phyloP scores from a whole-genome alignment of 805 yeast genomes.

The Ogataea wickerhamii region DNA sequence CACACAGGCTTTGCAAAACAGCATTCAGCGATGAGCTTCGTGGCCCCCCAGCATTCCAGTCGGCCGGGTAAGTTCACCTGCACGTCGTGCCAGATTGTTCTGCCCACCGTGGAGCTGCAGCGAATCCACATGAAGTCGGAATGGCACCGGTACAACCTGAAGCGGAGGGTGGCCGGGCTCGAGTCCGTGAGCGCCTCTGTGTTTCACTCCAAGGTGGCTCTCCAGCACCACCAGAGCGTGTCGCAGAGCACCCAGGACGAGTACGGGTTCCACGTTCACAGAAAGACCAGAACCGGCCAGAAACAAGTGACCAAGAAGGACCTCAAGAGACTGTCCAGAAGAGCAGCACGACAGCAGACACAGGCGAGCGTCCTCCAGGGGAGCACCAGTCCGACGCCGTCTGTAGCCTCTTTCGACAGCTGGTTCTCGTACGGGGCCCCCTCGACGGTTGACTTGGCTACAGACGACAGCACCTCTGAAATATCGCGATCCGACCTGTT shows the following conservation, averaged over 20 bases:
- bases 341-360: constrained; percentile 31
- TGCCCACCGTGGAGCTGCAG: constrained; percentile 78
- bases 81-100: constrained; percentile 82
- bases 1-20: too few species aligned
- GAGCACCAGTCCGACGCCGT: constrained; percentile 52
- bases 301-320: constrained; percentile 41
- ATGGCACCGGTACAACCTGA: constrained; percentile 95
- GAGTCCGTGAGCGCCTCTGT: constrained; percentile 49
- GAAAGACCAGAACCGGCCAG: constrained; percentile 25
- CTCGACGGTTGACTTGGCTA: constrained; percentile 5
- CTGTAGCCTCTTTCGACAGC: constrained; percentile 53
- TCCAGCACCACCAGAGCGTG: constrained; percentile 23
- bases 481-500: constrained; percentile 19
- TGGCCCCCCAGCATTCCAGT: constrained; percentile 14
- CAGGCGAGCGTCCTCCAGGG: constrained; percentile 6
- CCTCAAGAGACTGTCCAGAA: constrained; percentile 22
- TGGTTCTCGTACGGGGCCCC: constrained; percentile 38
- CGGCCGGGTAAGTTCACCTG: constrained; percentile 51
- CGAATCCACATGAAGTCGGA: constrained; percentile 94
- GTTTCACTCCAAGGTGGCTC: constrained; percentile 29
- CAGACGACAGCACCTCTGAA: constrained; percentile 15
- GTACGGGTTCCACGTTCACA: constrained; percentile 45
- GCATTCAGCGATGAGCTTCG: not conserved
- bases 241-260: constrained; percentile 43
- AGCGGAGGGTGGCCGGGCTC: constrained; percentile 85